Evolutionary conservation across 192 early-diverging fungal species (phyloP).

Genomic region (Backusella mclennaniae): DNA sequence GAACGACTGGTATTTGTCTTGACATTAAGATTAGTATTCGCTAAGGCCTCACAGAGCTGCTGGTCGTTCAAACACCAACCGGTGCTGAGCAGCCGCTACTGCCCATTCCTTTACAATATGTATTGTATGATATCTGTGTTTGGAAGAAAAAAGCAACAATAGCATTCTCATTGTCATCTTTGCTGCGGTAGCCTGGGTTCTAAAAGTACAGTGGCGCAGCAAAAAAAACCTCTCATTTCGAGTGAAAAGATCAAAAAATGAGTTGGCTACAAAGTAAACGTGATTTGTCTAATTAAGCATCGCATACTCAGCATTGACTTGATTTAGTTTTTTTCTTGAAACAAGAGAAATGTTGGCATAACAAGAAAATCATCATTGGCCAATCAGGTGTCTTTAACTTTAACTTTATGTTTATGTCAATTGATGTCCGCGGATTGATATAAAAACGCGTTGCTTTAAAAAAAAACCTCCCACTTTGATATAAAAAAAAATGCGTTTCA

Average conservation of each 20-base stretch:
- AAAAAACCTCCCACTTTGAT: not conserved
- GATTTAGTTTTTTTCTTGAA: not conserved
- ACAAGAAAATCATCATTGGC: not conserved
- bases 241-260: not conserved
- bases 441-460: not conserved
- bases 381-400: not conserved
- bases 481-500: not conserved
- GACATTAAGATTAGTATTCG: too few species aligned
- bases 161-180: too few species aligned
- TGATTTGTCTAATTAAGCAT: too few species aligned
- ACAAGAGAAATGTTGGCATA: not conserved
- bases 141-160: too few species aligned
- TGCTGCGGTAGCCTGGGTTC: not conserved
- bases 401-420: not conserved
- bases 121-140: too few species aligned
- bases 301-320: too few species aligned
- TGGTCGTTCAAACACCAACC: too few species aligned
- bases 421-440: not conserved
- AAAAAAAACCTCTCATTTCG: not conserved
- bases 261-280: too few species aligned
- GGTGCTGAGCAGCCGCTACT: too few species aligned
- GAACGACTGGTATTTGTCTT: too few species aligned
- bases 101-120: too few species aligned
- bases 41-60: too few species aligned
- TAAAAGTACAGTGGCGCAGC: not conserved